Conservation (phyloP, 352 stramenopile genomes). For the Blastocystis sp. region DNA sequence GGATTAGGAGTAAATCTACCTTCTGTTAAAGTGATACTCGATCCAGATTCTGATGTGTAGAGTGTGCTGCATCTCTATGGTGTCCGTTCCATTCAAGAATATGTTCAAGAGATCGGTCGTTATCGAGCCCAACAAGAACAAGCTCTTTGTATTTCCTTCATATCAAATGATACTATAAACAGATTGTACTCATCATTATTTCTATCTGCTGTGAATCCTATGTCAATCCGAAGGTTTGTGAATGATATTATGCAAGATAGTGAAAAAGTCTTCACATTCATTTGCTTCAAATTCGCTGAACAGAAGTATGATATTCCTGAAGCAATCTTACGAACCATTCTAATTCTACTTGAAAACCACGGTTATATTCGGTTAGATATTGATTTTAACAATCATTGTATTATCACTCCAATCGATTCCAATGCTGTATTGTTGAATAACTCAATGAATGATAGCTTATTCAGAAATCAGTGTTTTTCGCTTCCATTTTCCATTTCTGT, state of each 20-base stretch:
- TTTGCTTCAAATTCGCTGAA: neutral
- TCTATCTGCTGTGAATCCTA: neutral
- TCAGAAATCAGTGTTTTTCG: neutral
- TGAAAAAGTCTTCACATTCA: no score
- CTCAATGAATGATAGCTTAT: neutral
- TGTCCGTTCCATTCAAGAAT: slow-evolving; percentile 38
- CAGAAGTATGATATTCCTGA: slow-evolving; percentile 7
- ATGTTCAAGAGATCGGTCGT: slow-evolving; percentile 37
- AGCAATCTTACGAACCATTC: neutral
- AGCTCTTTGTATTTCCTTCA: neutral
- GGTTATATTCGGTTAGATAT: neutral
- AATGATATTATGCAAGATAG: neutral
- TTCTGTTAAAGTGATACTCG: neutral
- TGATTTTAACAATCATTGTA: slow-evolving; percentile 26
- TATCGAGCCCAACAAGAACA: neutral
- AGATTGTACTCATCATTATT: slow-evolving; percentile 24
- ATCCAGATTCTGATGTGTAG: neutral
- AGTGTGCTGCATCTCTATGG: slow-evolving; percentile 19
- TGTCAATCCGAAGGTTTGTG: neutral
- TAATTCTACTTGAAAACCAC: slow-evolving; percentile 29
- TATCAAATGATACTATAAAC: neutral
- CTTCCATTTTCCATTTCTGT: neutral
- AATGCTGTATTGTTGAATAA: neutral
- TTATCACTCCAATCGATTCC: neutral
- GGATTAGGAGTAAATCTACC: slow-evolving; percentile 40